Conservation (phyloP, 768 basidiomycete genomes). For the Tephrocybe sp. region DNA sequence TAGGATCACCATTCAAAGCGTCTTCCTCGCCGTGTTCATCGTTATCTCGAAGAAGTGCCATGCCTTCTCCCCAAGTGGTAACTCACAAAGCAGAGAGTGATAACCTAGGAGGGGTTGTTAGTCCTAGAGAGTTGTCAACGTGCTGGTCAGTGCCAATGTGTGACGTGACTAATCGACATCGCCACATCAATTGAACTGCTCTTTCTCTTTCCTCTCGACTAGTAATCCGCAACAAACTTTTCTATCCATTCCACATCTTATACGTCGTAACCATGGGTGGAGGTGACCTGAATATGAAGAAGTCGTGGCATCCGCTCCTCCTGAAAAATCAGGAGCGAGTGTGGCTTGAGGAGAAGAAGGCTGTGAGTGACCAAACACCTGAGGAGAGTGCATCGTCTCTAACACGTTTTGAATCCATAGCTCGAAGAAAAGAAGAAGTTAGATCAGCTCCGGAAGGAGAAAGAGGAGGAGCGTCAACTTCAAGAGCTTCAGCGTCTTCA, state of each 20-base stretch:
- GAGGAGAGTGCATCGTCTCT: conserved; percentile 8
- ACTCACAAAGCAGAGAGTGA: neutral
- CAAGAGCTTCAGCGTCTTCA: conserved; percentile 96
- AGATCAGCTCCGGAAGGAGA: conserved; percentile 95
- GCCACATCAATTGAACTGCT: too few relatives aligned
- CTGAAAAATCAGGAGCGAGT: conserved; percentile 99
- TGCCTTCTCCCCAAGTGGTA: conserved; percentile 2
- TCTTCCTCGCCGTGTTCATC: conserved; percentile 31
- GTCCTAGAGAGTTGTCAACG: too few relatives aligned
- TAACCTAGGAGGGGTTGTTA: too few relatives aligned
- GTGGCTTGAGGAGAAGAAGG: conserved; percentile 98
- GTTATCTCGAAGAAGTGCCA: conserved; percentile 12
- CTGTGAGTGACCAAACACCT: conserved; percentile 50
- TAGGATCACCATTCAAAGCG: conserved; percentile 31
- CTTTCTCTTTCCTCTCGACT: neutral
- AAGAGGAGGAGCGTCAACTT: conserved; percentile 95
- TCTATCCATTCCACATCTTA: neutral
- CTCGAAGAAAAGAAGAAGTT: conserved; percentile 99
- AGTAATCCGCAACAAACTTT: neutral
- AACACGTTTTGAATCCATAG: conserved; percentile 36
- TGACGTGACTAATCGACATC: too few relatives aligned
- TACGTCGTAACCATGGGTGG: conserved; percentile 85
- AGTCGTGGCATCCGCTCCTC: conserved; percentile 99
- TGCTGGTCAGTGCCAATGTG: too few relatives aligned
- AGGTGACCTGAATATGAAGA: conserved; percentile 98